phyloP scores from a whole-genome alignment of 495 filamentous ascomycete species.

The Apiosordaria backusii region DNA sequence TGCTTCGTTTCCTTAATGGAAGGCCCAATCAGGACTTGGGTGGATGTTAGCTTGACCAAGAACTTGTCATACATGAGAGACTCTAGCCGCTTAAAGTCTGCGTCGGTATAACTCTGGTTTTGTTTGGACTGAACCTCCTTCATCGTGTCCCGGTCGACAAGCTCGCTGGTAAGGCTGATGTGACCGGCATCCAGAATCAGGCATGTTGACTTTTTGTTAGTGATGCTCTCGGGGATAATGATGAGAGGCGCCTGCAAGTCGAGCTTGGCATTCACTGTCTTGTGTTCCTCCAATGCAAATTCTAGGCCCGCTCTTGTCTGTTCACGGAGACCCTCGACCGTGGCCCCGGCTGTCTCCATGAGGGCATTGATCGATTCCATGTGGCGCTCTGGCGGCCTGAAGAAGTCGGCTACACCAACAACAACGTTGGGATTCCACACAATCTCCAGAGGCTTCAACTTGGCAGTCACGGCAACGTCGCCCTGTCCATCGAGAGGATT shows the following conservation, averaged over 20 bases:
- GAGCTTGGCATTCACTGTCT: constrained; percentile 92
- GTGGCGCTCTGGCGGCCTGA: constrained; percentile 90
- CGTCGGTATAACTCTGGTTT: constrained; percentile 77
- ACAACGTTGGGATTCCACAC: constrained; percentile 94
- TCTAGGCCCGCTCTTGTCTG: constrained; percentile 94
- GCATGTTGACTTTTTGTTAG: constrained; percentile 71
- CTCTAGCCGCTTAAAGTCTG: constrained; percentile 82
- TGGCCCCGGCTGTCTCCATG: constrained; percentile 90
- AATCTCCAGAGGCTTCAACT: constrained; percentile 91
- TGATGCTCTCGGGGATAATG: constrained; percentile 91
- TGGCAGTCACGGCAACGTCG: constrained; percentile 83
- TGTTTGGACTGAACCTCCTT: constrained; percentile 88
- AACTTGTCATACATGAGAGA: constrained; percentile 96
- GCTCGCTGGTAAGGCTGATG: constrained; percentile 85
- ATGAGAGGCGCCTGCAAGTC: constrained; percentile 95
- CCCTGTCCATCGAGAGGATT: constrained; percentile 91
- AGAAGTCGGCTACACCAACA: constrained; percentile 86
- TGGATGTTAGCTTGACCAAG: constrained; percentile 83
- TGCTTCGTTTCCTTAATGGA: constrained; percentile 83
- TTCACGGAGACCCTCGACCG: constrained; percentile 87
- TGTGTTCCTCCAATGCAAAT: constrained; percentile 94
- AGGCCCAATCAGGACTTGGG: constrained; percentile 92
- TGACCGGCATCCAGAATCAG: constrained; percentile 95
- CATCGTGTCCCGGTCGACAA: constrained; percentile 86
- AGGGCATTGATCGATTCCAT: constrained; percentile 97